Conservation (phyloP, 2,329 filamentous ascomycete genomes). For the Lithohypha guttulata region DNA sequence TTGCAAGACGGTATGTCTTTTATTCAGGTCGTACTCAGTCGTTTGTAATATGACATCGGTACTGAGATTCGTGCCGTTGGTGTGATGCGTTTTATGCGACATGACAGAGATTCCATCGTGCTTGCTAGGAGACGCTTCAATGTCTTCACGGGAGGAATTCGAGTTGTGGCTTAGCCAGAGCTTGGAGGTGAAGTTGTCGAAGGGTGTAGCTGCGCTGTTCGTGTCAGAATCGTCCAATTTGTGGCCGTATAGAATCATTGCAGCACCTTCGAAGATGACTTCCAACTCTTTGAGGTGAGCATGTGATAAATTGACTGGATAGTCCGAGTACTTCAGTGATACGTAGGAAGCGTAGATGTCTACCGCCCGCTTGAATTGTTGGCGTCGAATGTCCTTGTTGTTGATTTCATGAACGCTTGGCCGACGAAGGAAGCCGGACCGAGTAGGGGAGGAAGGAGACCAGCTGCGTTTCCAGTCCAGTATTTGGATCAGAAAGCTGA, state of each 20-base stretch:
- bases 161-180: constrained; percentile 18
- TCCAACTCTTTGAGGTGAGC: constrained; percentile 45
- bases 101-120: constrained; percentile 13
- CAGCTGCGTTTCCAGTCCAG: constrained; percentile 44
- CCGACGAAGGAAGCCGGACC: constrained; percentile 12
- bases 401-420: constrained; percentile 11
- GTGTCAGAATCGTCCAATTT: constrained; percentile 34
- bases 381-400: constrained; percentile 30
- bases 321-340: constrained; percentile 50
- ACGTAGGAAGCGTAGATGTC: constrained; percentile 53
- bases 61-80: constrained; percentile 4
- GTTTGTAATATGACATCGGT: constrained; percentile 11
- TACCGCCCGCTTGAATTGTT: constrained; percentile 48
- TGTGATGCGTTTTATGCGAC: constrained; percentile 3
- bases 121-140: constrained; percentile 17
- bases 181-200: constrained; percentile 23
- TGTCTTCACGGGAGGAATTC: constrained; percentile 14
- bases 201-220: constrained; percentile 32
- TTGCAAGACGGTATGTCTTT: constrained; percentile 8
- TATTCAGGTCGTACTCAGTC: background rate
- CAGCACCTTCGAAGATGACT: constrained; percentile 43
- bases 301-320: constrained; percentile 56
- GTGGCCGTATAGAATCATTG: constrained; percentile 15
- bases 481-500: constrained; percentile 52
- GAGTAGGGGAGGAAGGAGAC: constrained; percentile 11